phyloP scores from a whole-genome alignment of 805 yeast species.

The Sugiyamaella lignohabitans region DNA sequence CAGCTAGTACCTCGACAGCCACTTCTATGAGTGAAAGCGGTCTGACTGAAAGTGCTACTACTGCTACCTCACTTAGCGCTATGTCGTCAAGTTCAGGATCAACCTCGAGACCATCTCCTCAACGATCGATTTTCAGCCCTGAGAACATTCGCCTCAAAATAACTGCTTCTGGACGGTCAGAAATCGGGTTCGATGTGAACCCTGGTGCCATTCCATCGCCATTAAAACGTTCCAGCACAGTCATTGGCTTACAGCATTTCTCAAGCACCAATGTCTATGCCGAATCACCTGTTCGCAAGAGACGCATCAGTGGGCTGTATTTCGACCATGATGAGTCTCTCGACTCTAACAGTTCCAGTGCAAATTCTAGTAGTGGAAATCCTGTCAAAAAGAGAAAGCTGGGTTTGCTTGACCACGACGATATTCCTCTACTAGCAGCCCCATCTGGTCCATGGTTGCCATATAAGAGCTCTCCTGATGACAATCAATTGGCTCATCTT shows the following conservation, averaged over 20 bases:
- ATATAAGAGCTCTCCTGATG: background rate
- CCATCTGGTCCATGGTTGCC: conserved; percentile 3
- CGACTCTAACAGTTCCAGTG: background rate
- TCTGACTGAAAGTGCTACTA: too few species aligned
- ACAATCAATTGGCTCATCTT: background rate
- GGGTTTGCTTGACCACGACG: conserved; percentile 11
- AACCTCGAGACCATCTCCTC: background rate
- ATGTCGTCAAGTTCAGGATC: background rate
- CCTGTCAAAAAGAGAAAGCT: background rate
- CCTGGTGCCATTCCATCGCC: conserved; percentile 9
- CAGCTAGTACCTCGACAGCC: background rate
- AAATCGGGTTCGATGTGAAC: conserved; percentile 3
- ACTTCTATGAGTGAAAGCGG: too few species aligned
- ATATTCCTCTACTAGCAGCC: conserved; percentile 14
- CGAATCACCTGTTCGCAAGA: conserved; percentile 14
- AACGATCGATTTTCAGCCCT: background rate
- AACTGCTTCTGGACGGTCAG: background rate
- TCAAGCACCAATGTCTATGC: conserved; percentile 15
- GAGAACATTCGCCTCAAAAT: background rate
- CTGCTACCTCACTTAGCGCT: too few species aligned
- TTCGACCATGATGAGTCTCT: background rate
- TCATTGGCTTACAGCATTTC: conserved; percentile 24
- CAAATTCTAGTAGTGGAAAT: background rate
- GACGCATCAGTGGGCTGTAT: conserved; percentile 8
- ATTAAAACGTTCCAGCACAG: conserved; percentile 22